Conservation (phyloP, 2,329 filamentous ascomycete genomes). For the Cylindrodendrum hubeiense region DNA sequence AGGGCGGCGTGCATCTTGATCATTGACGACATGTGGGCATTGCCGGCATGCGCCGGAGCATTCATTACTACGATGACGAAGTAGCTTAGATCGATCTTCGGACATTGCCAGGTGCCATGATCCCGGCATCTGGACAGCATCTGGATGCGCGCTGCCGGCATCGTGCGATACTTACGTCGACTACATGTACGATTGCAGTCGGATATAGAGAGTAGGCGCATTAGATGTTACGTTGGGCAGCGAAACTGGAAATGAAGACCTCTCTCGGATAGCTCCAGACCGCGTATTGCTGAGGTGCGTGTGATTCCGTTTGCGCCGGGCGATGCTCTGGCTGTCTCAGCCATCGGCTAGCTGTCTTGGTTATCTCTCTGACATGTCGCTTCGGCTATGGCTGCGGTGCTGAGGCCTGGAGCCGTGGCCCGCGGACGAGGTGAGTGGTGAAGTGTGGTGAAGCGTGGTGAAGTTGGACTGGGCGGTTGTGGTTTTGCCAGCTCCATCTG, state of each 20-base stretch:
- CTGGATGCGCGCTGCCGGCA: background rate
- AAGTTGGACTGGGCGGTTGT: conserved; percentile 5
- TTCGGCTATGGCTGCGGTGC: conserved; percentile 12
- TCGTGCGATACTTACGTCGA: conserved; percentile 12
- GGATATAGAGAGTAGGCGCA: background rate
- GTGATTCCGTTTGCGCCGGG: background rate
- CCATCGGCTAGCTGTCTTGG: conserved; percentile 5
- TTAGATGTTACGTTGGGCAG: conserved; percentile 23
- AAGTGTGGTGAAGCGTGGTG: conserved; percentile 9
- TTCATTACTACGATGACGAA: background rate
- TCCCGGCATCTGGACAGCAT: conserved; percentile 1
- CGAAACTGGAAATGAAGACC: conserved; percentile 2
- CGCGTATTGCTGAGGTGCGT: background rate
- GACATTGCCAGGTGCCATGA: background rate
- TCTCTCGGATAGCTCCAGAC: background rate
- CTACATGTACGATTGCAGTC: background rate
- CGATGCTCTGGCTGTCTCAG: conserved; percentile 8
- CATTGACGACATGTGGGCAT: background rate
- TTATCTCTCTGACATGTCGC: conserved; percentile 19
- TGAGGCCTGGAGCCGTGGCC: conserved; percentile 3
- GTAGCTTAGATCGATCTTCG: background rate
- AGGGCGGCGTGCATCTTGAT: background rate
- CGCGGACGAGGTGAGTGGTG: background rate
- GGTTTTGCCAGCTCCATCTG: background rate
- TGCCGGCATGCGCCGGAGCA: background rate